Conservation (phyloP, 2,329 filamentous ascomycete genomes). For the Hypoxylon sp. region DNA sequence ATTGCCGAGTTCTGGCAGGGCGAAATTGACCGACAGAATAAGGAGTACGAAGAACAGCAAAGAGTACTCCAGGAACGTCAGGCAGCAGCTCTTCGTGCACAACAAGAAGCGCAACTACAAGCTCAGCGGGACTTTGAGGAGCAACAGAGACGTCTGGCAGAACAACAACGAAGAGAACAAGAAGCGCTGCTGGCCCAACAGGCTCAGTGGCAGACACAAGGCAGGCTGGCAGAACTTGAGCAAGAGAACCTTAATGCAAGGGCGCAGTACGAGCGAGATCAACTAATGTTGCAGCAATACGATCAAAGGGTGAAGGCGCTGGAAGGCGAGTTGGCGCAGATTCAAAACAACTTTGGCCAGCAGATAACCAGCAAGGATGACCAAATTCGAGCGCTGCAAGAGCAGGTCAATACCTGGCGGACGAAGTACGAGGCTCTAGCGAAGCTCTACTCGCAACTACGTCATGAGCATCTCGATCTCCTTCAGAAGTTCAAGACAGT, state of each 20-base stretch:
- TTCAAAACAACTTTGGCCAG: constrained; percentile 86
- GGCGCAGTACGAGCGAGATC: constrained; percentile 96
- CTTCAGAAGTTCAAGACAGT: constrained; percentile 96
- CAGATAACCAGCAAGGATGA: constrained; percentile 93
- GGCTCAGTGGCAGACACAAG: constrained; percentile 93
- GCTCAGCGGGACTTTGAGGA: constrained; percentile 97
- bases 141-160: constrained; percentile 87
- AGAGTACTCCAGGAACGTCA: constrained; percentile 88
- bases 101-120: constrained; percentile 86
- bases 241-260: constrained; percentile 94
- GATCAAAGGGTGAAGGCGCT: constrained; percentile 94
- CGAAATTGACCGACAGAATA: constrained; percentile 90
- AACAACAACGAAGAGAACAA: constrained; percentile 91
- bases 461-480: constrained; percentile 94
- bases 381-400: constrained; percentile 91
- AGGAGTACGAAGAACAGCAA: constrained; percentile 96
- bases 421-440: constrained; percentile 97
- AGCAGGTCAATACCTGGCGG: constrained; percentile 98
- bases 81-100: constrained; percentile 82
- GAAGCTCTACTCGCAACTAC: constrained; percentile 96
- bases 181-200: constrained; percentile 92
- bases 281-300: constrained; percentile 96
- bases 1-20: constrained; percentile 99
- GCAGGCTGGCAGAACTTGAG: constrained; percentile 94
- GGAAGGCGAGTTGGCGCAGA: constrained; percentile 86